A percentile compares a stretch with the other conserved stretches of the same genome.
phyloP scores from a whole-genome alignment of 78 protist genomes.

The Dictyostelium firmibasis region DNA sequence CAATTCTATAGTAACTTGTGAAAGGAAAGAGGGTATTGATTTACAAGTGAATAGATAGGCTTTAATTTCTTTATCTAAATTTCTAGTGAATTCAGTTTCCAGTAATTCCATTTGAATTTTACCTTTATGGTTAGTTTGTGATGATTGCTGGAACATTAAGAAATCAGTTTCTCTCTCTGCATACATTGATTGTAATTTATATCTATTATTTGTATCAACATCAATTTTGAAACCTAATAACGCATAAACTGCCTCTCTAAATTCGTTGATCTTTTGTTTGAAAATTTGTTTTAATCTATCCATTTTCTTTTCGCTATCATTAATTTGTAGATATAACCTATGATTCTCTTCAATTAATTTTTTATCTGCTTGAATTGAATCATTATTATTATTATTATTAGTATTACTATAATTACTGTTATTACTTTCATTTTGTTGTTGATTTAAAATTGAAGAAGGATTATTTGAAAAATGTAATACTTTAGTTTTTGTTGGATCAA shows the following conservation, averaged over 20 bases:
- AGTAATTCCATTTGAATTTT: conserved; percentile 47
- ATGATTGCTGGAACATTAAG: conserved; percentile 38
- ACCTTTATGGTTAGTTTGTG: not conserved
- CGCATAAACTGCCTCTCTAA: conserved; percentile 66
- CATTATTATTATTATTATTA: not conserved
- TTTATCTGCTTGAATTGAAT: not conserved
- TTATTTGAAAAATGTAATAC: conserved; percentile 68
- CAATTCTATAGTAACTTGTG: conserved; percentile 32
- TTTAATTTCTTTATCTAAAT: conserved; percentile 54
- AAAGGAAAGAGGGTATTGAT: conserved; percentile 75
- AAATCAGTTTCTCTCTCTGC: conserved; percentile 65
- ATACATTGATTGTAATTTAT: conserved; percentile 58
- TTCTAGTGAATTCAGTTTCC: conserved; percentile 61
- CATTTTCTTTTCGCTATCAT: conserved; percentile 54
- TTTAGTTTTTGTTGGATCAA: conserved; percentile 53
- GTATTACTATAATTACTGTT: not conserved
- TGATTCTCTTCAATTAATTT: conserved; percentile 58
- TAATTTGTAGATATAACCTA: conserved; percentile 13
- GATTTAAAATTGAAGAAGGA: conserved; percentile 8
- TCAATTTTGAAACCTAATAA: conserved; percentile 60
- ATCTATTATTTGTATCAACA: conserved; percentile 36
- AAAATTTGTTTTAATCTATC: conserved; percentile 40
- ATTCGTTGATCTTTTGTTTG: conserved; percentile 63
- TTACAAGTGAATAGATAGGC: conserved; percentile 62
- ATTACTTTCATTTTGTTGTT: not conserved